Percentiles rank a stretch among this genome's conserved stretches.
These are phyloP conservation scores for Flaveria bidentis DNA, from an alignment of 129 eudicot species.

Conservation along the genomic window DNA sequence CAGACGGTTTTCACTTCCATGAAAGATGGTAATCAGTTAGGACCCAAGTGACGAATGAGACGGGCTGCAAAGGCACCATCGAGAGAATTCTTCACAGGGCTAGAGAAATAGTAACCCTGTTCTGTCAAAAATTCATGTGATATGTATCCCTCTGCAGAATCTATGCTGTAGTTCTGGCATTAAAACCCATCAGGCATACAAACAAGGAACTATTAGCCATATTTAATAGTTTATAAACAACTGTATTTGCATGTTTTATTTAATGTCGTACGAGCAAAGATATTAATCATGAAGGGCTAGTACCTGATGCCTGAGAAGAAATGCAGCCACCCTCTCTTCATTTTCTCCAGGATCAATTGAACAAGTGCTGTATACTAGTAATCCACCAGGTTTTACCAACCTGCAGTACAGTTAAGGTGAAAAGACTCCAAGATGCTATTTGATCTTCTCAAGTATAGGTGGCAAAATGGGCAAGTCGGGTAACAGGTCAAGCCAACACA, in stretches of 20 bases:
- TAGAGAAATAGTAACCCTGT: conserved; percentile 64
- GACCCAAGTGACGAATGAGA: conserved; percentile 44
- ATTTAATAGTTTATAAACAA: not conserved
- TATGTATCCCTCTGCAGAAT: conserved; percentile 63
- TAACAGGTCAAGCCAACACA: not conserved
- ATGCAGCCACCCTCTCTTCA: conserved; percentile 81
- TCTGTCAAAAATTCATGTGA: conserved; percentile 57
- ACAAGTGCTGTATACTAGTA: conserved; percentile 86
- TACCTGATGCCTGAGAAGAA: conserved; percentile 80
- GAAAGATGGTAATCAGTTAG: conserved; percentile 12
- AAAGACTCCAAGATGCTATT: not conserved
- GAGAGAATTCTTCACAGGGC: conserved; percentile 75
- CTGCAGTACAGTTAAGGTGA: conserved; percentile 33
- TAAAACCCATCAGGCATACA: not conserved
- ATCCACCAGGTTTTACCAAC: conserved; percentile 80
- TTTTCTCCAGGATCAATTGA: conserved; percentile 92
- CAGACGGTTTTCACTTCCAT: too few relatives aligned
- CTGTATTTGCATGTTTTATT: not conserved
- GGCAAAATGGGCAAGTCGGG: too few relatives aligned
- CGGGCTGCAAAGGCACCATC: conserved; percentile 99
- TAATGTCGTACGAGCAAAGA: not conserved
- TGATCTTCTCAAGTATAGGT: not conserved
- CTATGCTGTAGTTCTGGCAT: conserved; percentile 67
- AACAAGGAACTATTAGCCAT: not conserved
- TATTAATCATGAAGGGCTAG: not conserved